Conservation (phyloP, 306 rosid genomes). For the Carpinus viminea region DNA sequence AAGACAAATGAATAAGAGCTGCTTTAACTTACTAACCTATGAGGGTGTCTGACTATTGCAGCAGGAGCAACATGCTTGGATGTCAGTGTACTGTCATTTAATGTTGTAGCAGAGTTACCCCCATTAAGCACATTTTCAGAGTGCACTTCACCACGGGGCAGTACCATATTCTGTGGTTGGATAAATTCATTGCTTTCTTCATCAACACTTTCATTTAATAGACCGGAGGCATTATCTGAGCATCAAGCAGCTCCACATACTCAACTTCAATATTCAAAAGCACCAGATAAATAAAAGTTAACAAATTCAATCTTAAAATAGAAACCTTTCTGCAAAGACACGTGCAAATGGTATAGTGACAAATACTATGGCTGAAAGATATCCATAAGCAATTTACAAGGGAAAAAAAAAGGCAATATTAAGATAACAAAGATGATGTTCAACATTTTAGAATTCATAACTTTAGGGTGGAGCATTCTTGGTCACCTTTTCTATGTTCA, state of each 20-base stretch:
- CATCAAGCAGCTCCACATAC: conserved; percentile 39
- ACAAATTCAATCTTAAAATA: conserved; percentile 13
- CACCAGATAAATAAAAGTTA: conserved; percentile 3
- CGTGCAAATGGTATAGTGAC: conserved; percentile 3
- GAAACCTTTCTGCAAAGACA: conserved; percentile 8
- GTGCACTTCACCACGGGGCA: conserved; percentile 21
- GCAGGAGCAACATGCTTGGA: conserved; percentile 40
- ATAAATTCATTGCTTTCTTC: conserved; percentile 34
- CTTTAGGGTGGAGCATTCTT: background rate
- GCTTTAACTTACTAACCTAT: conserved; percentile 45
- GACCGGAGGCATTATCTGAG: conserved; percentile 40
- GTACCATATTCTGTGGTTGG: conserved; percentile 31
- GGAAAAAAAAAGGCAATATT: background rate
- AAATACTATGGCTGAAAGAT: conserved; percentile 6
- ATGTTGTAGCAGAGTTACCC: conserved; percentile 25
- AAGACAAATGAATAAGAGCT: background rate
- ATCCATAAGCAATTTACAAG: background rate
- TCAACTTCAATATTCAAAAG: conserved; percentile 30
- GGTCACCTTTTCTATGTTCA: background rate
- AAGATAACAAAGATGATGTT: background rate
- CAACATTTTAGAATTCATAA: background rate
- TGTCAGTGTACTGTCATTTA: conserved; percentile 32
- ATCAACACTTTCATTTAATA: conserved; percentile 35
- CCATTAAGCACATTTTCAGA: conserved; percentile 30
- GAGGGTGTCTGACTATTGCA: conserved; percentile 27